These are phyloP conservation scores for Flueggea neowawraea DNA, from an alignment of 441 rosid genomes.

Conservation along the genomic window DNA sequence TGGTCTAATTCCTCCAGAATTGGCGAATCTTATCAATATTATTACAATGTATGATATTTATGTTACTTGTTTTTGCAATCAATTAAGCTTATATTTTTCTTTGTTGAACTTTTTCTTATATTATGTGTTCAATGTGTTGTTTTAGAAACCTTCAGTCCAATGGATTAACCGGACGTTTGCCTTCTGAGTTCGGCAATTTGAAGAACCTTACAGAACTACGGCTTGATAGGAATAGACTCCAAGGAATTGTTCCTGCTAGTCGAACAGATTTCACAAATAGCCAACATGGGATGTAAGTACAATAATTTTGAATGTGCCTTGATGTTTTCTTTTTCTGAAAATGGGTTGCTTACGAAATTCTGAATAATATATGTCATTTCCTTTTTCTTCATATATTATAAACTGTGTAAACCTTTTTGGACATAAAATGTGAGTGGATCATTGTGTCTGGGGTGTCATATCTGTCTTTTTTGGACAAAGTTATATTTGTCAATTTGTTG, in stretches of 20 bases:
- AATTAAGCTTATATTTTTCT: neutral
- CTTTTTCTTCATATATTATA: no score
- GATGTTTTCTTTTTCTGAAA: no score
- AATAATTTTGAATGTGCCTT: constrained; percentile 1
- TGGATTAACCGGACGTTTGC: constrained; percentile 78
- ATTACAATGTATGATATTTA: constrained; percentile 41
- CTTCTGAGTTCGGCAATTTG: constrained; percentile 73
- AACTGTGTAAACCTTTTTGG: no score
- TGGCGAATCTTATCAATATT: constrained; percentile 57
- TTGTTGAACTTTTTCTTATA: constrained; percentile 14
- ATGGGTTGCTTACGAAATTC: no score
- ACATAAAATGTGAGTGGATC: no score
- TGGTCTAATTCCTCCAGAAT: constrained; percentile 86
- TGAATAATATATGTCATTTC: no score
- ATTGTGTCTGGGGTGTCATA: no score
- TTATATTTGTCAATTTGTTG: no score
- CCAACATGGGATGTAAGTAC: constrained; percentile 56
- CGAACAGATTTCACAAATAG: constrained; percentile 35
- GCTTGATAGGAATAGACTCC: constrained; percentile 82
- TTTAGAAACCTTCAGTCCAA: constrained; percentile 89
- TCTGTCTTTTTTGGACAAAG: no score
- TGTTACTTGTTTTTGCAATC: neutral
- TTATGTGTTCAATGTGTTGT: constrained; percentile 9
- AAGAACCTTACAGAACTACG: constrained; percentile 67
- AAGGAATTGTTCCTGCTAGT: constrained; percentile 66